These are phyloP conservation scores for Cinnamomum micranthum DNA, from an alignment of 164 flowering plant species.

Conservation along the genomic window DNA sequence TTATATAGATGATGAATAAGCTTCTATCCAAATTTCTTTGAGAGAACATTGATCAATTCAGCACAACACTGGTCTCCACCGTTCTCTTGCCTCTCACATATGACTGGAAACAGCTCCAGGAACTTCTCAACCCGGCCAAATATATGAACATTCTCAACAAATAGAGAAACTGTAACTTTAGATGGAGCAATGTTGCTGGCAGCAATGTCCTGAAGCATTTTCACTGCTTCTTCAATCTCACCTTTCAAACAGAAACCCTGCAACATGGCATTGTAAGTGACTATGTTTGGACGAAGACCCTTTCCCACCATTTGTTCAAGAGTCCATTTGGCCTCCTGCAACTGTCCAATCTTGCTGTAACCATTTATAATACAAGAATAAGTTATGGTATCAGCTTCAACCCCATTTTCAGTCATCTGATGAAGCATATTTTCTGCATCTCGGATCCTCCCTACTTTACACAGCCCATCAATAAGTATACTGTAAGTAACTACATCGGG, in stretches of 20 bases:
- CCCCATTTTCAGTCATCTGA: constrained; percentile 15
- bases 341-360: constrained; percentile 14
- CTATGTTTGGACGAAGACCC: constrained; percentile 13
- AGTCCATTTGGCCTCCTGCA: constrained; percentile 11
- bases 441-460: constrained; percentile 15
- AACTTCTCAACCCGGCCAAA: constrained; percentile 4
- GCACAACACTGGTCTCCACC: not conserved
- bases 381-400: constrained; percentile 20
- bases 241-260: constrained; percentile 12
- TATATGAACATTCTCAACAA: not conserved
- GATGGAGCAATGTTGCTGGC: constrained; percentile 5
- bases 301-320: constrained; percentile 16
- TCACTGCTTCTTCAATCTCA: constrained; percentile 14
- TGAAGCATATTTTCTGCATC: constrained; percentile 14
- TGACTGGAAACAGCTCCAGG: not conserved
- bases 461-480: constrained; percentile 15
- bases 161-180: constrained; percentile 1
- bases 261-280: constrained; percentile 14
- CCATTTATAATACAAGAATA: constrained; percentile 19
- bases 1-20: not conserved
- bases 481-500: constrained; percentile 14
- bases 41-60: constrained; percentile 3
- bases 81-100: not conserved
- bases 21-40: not conserved
- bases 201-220: constrained; percentile 15